Evolutionary conservation across 2,329 filamentous ascomycete species (phyloP), one percentile per base, ranked within the genome.

Genomic region (Microsporum canis): DNA sequence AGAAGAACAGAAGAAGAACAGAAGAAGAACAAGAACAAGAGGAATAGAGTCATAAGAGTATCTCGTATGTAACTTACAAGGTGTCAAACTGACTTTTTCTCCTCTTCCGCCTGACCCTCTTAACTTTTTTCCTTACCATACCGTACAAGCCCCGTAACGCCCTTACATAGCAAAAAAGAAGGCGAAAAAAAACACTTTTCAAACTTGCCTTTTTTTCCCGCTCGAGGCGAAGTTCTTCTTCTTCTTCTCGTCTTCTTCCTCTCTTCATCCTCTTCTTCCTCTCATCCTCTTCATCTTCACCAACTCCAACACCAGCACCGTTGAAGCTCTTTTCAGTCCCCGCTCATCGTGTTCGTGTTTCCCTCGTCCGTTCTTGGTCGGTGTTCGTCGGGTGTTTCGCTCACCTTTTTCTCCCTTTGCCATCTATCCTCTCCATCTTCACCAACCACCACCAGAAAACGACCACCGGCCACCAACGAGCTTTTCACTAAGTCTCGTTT

Each of bases 341-440:
- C n/a, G 39, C 39, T 43, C 39, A 43, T 43, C 5, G 39, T 43
- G 39, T 43, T 43, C 14, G 39, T 43, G 39, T 43, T n/a, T 14
- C 17, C 12, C 12, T 43, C 27, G 39, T 43, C 17, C 39, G 39
- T 43, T n/a, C 12, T 43, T 43, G 39, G 39, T 43, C 39, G 39
- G 39, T 43, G 39, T 43, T 43, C 17, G 17, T 23, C 17, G 17
- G 17, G 17, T 23, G 17, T 23, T 23, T 23, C 17, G 17, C 17
- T 43, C 12, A 14, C 5, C 14, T 14, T 60, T 60, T 47, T 57
- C 45, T 59, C 53, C 45, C 41, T 53, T 43, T 43, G 39, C 39
- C 39, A n/a, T 51, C 60, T 55, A 57, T 55, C 60, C 61, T 51
- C 58, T 59, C 59, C 60, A 60, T 57, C 41, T 61, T 55, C 17